Base-by-base conservation (phyloP, 1,284 basidiomycete species). In the Cronartium quercuum region DNA sequence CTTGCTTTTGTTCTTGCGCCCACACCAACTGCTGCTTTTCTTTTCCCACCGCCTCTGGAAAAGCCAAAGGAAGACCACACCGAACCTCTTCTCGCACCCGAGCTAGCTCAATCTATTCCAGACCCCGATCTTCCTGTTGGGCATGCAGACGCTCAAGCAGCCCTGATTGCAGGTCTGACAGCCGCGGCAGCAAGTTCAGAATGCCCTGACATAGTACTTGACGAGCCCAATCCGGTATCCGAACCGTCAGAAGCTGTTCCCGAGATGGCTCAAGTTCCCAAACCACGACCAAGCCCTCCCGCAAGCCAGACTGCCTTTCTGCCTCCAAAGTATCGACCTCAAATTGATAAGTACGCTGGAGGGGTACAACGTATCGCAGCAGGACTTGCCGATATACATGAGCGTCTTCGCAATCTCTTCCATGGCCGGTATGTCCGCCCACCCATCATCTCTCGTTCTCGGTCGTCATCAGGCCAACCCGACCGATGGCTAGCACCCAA, bases 281-380 rank as follows among this genome's bases (percentile, higher is more conserved):
- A 71, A 63, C 44, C 9, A n/a, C 6, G 51, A 64, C 24, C 41
- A 71, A 38, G 29, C 29, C 29, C 29, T 29, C 29, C 61, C 21
- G 0, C 61, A 71, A 37, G n/a, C 34, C 47, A 47, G 10, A 51
- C 61, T 37, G 29, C 61, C 40, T 64, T 61, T 63, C 21, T 44
- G 21, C 21, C 42, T 42, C 12, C 70, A 66, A 66, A 55, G 29
- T 74, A 74, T 66, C 65, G 64, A 42, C 62, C 70, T 1, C n/a
- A 57, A 12, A 55, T 74, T 38, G 42, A 66, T 29, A 74, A 74
- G n/a, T 74, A 74, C 41, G 70, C 63, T 41, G 70, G 70, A 6
- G 63, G 63, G 3, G 63, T 74, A n/a, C 69, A 74, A 44, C 40
- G 44, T n/a, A 60, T 74, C 34, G 70, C 70, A 10, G 70, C 61